Percentiles rank a stretch among this genome's conserved stretches.
phyloP scores from a whole-genome alignment of 306 rosid species.

The Potentilla sterilis region DNA sequence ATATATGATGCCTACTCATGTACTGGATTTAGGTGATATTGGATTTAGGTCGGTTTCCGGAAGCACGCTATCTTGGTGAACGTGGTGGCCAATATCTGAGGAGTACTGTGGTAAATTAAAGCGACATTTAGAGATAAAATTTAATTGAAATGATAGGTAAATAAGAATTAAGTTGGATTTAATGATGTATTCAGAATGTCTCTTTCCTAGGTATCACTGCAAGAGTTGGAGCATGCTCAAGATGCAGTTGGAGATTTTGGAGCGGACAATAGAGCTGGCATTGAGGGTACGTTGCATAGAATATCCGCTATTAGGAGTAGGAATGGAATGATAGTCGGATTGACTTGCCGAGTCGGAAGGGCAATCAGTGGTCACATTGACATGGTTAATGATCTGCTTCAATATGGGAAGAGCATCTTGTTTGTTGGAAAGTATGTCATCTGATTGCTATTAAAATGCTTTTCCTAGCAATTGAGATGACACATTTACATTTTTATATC shows the following conservation, averaged over 20 bases:
- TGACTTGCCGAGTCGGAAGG: conserved; percentile 72
- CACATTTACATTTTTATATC: neutral
- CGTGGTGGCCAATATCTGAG: conserved; percentile 46
- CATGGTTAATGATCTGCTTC: conserved; percentile 66
- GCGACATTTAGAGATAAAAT: neutral
- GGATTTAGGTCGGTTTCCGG: conserved; percentile 68
- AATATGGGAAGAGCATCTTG: conserved; percentile 64
- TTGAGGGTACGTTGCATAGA: conserved; percentile 71
- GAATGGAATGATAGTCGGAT: conserved; percentile 56
- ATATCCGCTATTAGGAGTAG: conserved; percentile 68
- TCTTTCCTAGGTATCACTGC: conserved; percentile 49
- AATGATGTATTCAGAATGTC: conserved; percentile 5
- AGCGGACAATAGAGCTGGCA: conserved; percentile 70
- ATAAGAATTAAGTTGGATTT: neutral
- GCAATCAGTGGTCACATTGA: conserved; percentile 59
- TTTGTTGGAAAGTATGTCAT: conserved; percentile 63
- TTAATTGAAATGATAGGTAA: neutral
- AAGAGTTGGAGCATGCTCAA: conserved; percentile 64
- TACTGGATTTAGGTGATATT: conserved; percentile 43
- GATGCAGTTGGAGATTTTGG: conserved; percentile 70
- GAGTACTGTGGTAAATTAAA: conserved; percentile 42
- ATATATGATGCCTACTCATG: neutral
- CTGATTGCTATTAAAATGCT: neutral
- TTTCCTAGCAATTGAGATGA: neutral
- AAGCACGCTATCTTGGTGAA: conserved; percentile 60